Evolutionary conservation across 2,329 filamentous ascomycete species (phyloP).

Genomic region (Diaporthe caulivora): DNA sequence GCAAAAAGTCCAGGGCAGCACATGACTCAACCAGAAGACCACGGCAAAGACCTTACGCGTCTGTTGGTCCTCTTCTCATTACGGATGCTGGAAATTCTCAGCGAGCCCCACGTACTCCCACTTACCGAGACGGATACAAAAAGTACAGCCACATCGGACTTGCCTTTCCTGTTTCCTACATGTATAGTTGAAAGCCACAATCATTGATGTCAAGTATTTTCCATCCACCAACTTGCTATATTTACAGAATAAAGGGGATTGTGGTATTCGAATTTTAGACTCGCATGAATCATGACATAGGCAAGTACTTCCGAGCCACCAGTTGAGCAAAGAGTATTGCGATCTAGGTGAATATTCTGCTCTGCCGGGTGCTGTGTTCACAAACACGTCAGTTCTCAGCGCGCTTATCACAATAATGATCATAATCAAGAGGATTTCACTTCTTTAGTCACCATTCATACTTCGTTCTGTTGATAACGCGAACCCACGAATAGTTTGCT

Average conservation of each 20-base stretch:
- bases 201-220: not conserved
- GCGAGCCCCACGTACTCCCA: constrained; percentile 7
- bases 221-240: not conserved
- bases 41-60: not conserved
- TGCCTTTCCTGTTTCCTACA: not conserved
- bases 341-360: not conserved
- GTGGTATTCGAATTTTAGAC: not conserved
- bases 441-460: too few species aligned
- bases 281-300: not conserved
- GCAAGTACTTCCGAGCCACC: too few species aligned
- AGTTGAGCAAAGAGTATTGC: too few species aligned
- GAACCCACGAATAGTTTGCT: too few species aligned
- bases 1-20: not conserved
- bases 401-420: not conserved
- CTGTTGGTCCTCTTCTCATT: constrained; percentile 10
- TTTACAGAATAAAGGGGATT: not conserved
- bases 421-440: not conserved
- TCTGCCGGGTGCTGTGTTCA: not conserved
- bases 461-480: too few species aligned
- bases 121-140: constrained; percentile 1
- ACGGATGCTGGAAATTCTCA: not conserved
- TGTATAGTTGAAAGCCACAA: not conserved
- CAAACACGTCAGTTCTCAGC: too few species aligned
- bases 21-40: not conserved
- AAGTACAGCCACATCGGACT: constrained; percentile 1